Conservation (phyloP, 257 asterid species). For the Nemophila menziesii region DNA sequence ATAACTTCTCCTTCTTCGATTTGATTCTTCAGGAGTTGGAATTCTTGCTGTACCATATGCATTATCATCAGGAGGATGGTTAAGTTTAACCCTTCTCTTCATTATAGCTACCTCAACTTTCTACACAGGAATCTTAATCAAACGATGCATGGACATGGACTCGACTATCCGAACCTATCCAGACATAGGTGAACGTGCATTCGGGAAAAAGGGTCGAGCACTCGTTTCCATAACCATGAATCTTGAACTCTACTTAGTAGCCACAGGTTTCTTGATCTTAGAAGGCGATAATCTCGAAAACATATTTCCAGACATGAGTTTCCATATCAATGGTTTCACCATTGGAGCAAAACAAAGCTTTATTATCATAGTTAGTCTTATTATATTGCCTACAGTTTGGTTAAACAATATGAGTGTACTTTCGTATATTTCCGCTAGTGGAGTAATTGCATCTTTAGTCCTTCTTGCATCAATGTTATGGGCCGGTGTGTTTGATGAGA, state of each 20-base stretch:
- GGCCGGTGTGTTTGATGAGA: conserved; percentile 43
- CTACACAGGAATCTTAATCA: conserved; percentile 57
- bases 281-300: conserved; percentile 64
- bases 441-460: conserved; percentile 62
- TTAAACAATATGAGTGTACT: conserved; percentile 60
- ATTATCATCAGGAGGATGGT: conserved; percentile 79
- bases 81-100: conserved; percentile 48
- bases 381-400: conserved; percentile 65
- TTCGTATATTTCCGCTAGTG: conserved; percentile 67
- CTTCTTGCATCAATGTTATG: conserved; percentile 57
- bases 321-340: conserved; percentile 21
- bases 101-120: conserved; percentile 49
- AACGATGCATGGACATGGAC: conserved; percentile 78
- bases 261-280: conserved; percentile 77
- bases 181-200: conserved; percentile 66
- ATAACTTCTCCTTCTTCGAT: too few relatives aligned
- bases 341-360: conserved; percentile 45
- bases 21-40: conserved; percentile 53
- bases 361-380: conserved; percentile 41
- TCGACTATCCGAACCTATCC: conserved; percentile 54
- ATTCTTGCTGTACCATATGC: conserved; percentile 78
- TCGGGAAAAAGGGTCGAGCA: conserved; percentile 48
- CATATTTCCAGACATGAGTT: conserved; percentile 31
- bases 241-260: conserved; percentile 66
- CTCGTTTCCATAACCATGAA: conserved; percentile 54